These are phyloP conservation scores for Pythium scleroteichum DNA, from an alignment of 352 stramenopile genomes.

Conservation along the genomic window DNA sequence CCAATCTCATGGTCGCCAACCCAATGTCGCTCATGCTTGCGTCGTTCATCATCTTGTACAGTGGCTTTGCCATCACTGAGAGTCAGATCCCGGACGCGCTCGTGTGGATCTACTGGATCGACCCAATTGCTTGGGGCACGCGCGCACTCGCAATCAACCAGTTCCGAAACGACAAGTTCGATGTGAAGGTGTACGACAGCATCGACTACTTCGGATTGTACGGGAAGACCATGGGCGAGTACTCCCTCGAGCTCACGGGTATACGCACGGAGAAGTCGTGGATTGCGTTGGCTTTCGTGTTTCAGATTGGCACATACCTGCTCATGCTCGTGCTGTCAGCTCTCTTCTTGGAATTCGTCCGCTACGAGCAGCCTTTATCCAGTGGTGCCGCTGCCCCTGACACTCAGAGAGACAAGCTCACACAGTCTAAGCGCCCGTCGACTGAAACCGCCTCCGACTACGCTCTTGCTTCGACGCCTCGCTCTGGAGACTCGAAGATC, in stretches of 20 bases:
- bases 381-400: neutral
- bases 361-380: constrained; percentile 17
- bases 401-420: neutral
- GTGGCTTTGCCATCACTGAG: constrained; percentile 45
- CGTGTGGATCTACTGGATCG: constrained; percentile 57
- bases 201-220: constrained; percentile 34
- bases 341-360: constrained; percentile 21
- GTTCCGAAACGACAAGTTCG: constrained; percentile 28
- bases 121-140: constrained; percentile 47
- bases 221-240: constrained; percentile 35
- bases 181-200: constrained; percentile 33
- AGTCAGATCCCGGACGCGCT: constrained; percentile 41
- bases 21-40: constrained; percentile 34
- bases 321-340: constrained; percentile 18
- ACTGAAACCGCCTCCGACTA: constrained; percentile 19
- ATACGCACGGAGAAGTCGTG: constrained; percentile 37
- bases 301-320: constrained; percentile 19
- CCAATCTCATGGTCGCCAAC: constrained; percentile 32
- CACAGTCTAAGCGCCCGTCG: too few species aligned
- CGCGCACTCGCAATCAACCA: constrained; percentile 41
- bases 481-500: constrained; percentile 6
- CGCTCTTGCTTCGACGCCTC: constrained; percentile 7
- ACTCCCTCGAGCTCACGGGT: constrained; percentile 31
- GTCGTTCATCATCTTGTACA: constrained; percentile 44
- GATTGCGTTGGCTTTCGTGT: constrained; percentile 27